These are phyloP conservation scores for Casuarina cunninghamiana DNA, from an alignment of 306 rosid genomes.

Conservation along the genomic window DNA sequence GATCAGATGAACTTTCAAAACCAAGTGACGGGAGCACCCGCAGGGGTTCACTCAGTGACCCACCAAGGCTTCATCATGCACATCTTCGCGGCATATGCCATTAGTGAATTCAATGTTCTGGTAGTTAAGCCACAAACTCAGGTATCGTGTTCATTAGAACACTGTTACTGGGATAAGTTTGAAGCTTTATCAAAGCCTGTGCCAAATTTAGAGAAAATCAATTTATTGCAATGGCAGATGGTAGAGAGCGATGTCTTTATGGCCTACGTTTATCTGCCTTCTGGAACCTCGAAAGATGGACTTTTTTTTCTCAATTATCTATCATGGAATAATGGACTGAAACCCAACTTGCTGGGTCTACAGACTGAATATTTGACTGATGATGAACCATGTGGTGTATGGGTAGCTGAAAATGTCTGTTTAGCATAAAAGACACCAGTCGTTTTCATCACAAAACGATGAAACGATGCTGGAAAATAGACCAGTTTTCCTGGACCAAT, in stretches of 20 bases:
- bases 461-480: neutral
- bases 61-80: constrained; percentile 36
- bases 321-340: neutral
- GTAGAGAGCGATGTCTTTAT: neutral
- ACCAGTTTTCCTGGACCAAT: neutral
- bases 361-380: neutral
- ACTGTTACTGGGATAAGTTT: no score
- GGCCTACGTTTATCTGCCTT: neutral
- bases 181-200: neutral
- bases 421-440: neutral
- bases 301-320: neutral
- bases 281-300: neutral
- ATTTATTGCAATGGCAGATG: neutral
- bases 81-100: constrained; percentile 19
- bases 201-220: neutral
- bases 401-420: neutral
- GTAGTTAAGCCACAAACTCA: neutral
- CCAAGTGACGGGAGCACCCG: neutral
- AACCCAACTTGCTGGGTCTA: neutral
- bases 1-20: neutral
- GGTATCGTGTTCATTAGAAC: no score
- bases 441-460: neutral
- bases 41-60: constrained; percentile 30
- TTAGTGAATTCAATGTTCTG: neutral
- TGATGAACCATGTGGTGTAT: no score